Evolutionary conservation across 2,329 filamentous ascomycete genomes (phyloP), one percentile per base, ranked within the genome.

Genomic region (Beauveria bassiana): DNA sequence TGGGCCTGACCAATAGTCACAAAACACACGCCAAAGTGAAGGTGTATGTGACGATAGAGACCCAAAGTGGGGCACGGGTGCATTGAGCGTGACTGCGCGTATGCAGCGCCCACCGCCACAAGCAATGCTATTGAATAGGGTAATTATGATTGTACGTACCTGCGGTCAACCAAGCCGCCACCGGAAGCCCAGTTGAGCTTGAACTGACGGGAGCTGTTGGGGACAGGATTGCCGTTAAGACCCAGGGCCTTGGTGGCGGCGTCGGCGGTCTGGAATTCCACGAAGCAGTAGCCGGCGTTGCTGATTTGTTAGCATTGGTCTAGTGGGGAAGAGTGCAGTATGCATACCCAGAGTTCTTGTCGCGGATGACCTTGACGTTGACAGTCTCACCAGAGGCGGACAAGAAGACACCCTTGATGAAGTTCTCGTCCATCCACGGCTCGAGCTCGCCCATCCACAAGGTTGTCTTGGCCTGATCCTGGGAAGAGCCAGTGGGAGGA

Each of bases 161-260:
- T 90, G 74, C 95, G 89, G 76, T 99, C 95, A 68, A 96, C 91
- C 47, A 99, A 84, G 62, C 95, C 95, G 71, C 95, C 95, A 67
- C 95, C 95, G 67, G 92, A 96, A 67, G 95, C 95, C 95, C 95
- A 99, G 85, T 99, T 99, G 64, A 99, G 86, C 83, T 98, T 98
- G 85, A 99, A 99, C 54, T 91, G 88, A 49, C 95, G 91, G 70
- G 89, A 89, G 64, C 92, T 96, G 83, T 97, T 97, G 51, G 93
- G 93, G 68, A 99, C 96, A 53, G 90, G 80, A 61, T 86, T 88
- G 55, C 95, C 93, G 74, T 96, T 98, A 55, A 98, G 82, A 52
- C 82, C 81, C n/a, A 99, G 84, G 43, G 95, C 95, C 81, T 96
- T 97, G 70, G 86, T 88, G 47, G 95, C 95, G 63, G 93, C 90